These are phyloP conservation scores for Macrocybe gigantea DNA, from an alignment of 768 basidiomycete genomes.

Conservation along the genomic window DNA sequence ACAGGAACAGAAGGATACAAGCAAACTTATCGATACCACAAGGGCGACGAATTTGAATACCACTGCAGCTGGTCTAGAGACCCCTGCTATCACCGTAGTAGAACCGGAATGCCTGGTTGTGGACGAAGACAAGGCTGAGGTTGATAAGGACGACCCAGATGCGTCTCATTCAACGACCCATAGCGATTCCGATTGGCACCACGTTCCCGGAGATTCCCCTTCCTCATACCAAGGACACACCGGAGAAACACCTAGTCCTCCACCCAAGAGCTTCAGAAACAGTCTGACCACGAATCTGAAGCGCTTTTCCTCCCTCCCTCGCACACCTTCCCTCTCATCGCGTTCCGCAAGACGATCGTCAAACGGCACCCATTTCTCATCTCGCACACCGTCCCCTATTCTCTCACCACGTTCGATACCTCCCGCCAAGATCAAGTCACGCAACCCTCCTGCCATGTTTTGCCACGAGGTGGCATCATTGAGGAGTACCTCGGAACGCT, in stretches of 20 bases:
- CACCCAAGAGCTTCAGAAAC: conserved; percentile 43
- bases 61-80: conserved; percentile 10
- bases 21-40: conserved; percentile 1
- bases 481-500: conserved; percentile 60
- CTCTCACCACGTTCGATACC: conserved; percentile 11
- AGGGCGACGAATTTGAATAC: neutral
- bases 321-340: conserved; percentile 52
- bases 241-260: conserved; percentile 34
- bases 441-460: conserved; percentile 63
- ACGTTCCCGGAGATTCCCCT: neutral
- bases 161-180: neutral
- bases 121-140: conserved; percentile 6
- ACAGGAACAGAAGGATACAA: no score
- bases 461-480: conserved; percentile 56
- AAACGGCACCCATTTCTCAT: conserved; percentile 25
- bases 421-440: conserved; percentile 24
- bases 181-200: no score
- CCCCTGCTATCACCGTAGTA: conserved; percentile 32
- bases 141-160: conserved; percentile 4
- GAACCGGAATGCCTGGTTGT: conserved; percentile 16
- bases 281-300: conserved; percentile 41
- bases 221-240: conserved; percentile 12
- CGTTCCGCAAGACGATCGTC: conserved; percentile 21
- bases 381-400: conserved; percentile 31
- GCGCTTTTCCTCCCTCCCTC: conserved; percentile 55